Conservation (phyloP, 352 stramenopile genomes). For the Phytophthora boehmeriae region DNA sequence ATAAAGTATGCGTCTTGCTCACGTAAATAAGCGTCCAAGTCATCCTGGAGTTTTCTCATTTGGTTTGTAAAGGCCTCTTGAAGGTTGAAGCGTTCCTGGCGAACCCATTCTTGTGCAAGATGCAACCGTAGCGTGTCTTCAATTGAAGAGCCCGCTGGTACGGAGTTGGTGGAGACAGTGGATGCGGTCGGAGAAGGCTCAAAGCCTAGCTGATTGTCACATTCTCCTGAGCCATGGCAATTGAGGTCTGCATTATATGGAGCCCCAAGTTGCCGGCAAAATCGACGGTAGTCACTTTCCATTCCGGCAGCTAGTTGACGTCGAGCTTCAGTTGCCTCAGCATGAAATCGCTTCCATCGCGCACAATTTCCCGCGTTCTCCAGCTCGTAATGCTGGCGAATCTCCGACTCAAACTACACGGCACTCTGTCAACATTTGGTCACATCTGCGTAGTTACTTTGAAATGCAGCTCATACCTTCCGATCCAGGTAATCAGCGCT, state of each 20-base stretch:
- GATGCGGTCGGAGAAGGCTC: background rate
- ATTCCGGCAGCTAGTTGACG: slow-evolving; percentile 32
- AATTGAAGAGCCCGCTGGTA: slow-evolving; percentile 1
- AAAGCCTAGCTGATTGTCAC: slow-evolving; percentile 20
- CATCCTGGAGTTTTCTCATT: slow-evolving; percentile 53
- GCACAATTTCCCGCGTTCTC: slow-evolving; percentile 53
- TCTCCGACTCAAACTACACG: slow-evolving; percentile 57
- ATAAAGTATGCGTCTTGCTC: slow-evolving; percentile 48
- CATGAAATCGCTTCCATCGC: slow-evolving; percentile 60
- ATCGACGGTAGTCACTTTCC: slow-evolving; percentile 34
- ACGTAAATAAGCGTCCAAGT: slow-evolving; percentile 49
- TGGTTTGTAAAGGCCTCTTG: slow-evolving; percentile 74
- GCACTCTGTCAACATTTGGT: background rate
- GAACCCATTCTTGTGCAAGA: slow-evolving; percentile 52
- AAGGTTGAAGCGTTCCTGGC: slow-evolving; percentile 73
- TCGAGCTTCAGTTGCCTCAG: slow-evolving; percentile 25
- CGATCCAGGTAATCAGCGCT: slow-evolving; percentile 56
- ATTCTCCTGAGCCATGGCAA: background rate
- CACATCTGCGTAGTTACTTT: background rate
- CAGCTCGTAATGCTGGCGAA: slow-evolving; percentile 62
- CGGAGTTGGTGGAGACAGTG: background rate
- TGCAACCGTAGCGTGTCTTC: slow-evolving; percentile 31
- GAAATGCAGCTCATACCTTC: slow-evolving; percentile 44
- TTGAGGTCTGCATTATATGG: slow-evolving; percentile 1
- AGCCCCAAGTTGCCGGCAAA: slow-evolving; percentile 24